These are phyloP conservation scores for Cordyceps militaris DNA, from an alignment of 2,329 filamentous ascomycete genomes.

Conservation along the genomic window DNA sequence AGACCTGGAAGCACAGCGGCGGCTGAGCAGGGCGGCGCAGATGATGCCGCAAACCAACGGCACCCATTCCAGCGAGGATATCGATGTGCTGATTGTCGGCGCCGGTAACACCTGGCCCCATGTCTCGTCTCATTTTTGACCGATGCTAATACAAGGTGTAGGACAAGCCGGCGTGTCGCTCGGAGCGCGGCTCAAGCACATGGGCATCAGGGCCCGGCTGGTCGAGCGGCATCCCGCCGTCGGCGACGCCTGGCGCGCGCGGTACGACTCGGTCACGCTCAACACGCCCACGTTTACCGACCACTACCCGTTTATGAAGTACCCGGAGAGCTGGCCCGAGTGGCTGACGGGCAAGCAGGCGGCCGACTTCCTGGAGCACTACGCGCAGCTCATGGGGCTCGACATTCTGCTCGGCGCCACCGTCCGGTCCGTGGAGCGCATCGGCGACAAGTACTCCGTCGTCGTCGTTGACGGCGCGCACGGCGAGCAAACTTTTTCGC, in stretches of 20 bases:
- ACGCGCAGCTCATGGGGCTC: conserved; percentile 4
- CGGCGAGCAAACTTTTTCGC: conserved; percentile 23
- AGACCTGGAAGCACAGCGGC: not conserved
- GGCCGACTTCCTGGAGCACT: conserved; percentile 7
- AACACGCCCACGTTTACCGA: conserved; percentile 12
- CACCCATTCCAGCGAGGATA: not conserved
- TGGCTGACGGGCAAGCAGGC: conserved; percentile 11
- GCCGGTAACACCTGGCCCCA: not conserved
- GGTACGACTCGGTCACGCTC: conserved; percentile 10
- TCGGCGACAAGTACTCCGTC: conserved; percentile 27
- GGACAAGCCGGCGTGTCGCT: not conserved
- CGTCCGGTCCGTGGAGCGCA: conserved; percentile 29
- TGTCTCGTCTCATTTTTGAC: not conserved
- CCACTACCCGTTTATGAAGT: conserved; percentile 11
- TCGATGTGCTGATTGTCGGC: conserved; percentile 5
- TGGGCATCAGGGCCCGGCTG: not conserved
- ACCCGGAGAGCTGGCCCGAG: conserved; percentile 7
- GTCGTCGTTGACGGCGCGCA: conserved; percentile 15
- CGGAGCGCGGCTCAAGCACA: not conserved
- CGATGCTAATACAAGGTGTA: not conserved
- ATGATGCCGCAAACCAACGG: not conserved
- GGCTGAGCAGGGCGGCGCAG: not conserved
- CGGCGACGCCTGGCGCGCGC: conserved; percentile 7
- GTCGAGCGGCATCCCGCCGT: conserved; percentile 1
- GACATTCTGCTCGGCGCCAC: conserved; percentile 11